Percentiles rank a stretch among this genome's conserved stretches.
Conservation (phyloP, 495 filamentous ascomycete genomes). For the Thermothielavioides terrestris region DNA sequence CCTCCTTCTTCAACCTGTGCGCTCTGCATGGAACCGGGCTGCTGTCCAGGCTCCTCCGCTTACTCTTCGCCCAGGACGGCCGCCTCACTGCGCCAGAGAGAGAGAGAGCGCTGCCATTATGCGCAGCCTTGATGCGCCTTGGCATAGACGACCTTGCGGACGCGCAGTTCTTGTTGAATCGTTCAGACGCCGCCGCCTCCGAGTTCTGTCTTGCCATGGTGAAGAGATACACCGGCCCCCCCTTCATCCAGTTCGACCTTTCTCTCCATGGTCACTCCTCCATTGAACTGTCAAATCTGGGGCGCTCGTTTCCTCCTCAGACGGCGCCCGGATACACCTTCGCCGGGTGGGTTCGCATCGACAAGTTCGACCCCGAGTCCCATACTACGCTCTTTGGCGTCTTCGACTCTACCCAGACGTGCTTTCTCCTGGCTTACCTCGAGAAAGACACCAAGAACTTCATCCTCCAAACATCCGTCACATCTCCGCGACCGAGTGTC, state of each 20-base stretch:
- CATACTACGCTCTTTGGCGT: constrained; percentile 96
- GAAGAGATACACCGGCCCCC: constrained; percentile 60
- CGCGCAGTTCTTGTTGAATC: constrained; percentile 64
- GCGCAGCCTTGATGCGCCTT: constrained; percentile 49
- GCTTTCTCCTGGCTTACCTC: constrained; percentile 87
- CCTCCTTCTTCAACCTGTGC: constrained; percentile 66
- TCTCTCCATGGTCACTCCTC: constrained; percentile 80
- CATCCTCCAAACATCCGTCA: constrained; percentile 92
- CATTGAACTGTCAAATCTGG: constrained; percentile 75
- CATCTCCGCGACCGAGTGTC: constrained; percentile 75
- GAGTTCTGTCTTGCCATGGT: constrained; percentile 68
- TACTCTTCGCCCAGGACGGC: constrained; percentile 48
- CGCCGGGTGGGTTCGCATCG: constrained; percentile 76
- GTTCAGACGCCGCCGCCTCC: constrained; percentile 51
- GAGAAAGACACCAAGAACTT: constrained; percentile 93
- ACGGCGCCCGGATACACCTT: constrained; percentile 78
- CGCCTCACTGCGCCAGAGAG: constrained; percentile 44
- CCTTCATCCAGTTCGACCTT: constrained; percentile 90
- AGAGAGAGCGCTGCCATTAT: constrained; percentile 50
- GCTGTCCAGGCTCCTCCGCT: constrained; percentile 60
- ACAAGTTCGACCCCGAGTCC: constrained; percentile 70
- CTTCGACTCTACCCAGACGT: constrained; percentile 85
- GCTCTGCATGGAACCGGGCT: constrained; percentile 71
- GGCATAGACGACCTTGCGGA: constrained; percentile 72
- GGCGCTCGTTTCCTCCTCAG: constrained; percentile 67